Percentiles rank a stretch among this genome's conserved stretches.
Evolutionary conservation across 2,329 filamentous ascomycete species (phyloP).

Genomic region (Colletotrichum incanum): DNA sequence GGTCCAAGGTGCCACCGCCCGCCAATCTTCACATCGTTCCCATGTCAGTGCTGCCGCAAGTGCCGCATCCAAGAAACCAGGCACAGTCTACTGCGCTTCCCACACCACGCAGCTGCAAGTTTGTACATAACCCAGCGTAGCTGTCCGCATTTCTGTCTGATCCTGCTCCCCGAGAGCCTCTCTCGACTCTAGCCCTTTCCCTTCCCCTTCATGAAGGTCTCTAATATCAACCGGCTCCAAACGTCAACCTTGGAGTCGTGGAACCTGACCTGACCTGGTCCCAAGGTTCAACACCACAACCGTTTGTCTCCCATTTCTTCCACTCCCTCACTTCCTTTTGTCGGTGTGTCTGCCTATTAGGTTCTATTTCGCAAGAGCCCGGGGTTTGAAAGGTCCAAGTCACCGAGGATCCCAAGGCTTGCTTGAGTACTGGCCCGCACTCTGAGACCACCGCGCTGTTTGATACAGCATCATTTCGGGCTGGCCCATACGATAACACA

Average conservation of each 20-base stretch:
- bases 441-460: constrained; percentile 9
- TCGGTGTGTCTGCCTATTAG: neutral
- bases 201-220: constrained; percentile 18
- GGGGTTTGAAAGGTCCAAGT: neutral
- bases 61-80: constrained; percentile 35
- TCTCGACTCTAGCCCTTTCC: constrained; percentile 24
- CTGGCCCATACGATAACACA: constrained; percentile 27
- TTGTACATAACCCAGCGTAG: constrained; percentile 34
- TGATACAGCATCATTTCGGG: constrained; percentile 7
- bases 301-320: constrained; percentile 35
- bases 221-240: constrained; percentile 31
- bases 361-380: neutral
- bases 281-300: constrained; percentile 18
- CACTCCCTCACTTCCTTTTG: neutral
- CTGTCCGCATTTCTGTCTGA: neutral
- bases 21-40: constrained; percentile 36
- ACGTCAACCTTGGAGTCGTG: constrained; percentile 28
- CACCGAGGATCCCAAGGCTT: constrained; percentile 5
- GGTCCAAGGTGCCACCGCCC: constrained; percentile 34
- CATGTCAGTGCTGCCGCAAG: constrained; percentile 41
- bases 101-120: constrained; percentile 15
- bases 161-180: constrained; percentile 28
- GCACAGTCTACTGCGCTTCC: constrained; percentile 12
- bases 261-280: constrained; percentile 25
- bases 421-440: constrained; percentile 11